phyloP scores from a whole-genome alignment of 805 yeast species.

The Kodamaea kakaduensis region DNA sequence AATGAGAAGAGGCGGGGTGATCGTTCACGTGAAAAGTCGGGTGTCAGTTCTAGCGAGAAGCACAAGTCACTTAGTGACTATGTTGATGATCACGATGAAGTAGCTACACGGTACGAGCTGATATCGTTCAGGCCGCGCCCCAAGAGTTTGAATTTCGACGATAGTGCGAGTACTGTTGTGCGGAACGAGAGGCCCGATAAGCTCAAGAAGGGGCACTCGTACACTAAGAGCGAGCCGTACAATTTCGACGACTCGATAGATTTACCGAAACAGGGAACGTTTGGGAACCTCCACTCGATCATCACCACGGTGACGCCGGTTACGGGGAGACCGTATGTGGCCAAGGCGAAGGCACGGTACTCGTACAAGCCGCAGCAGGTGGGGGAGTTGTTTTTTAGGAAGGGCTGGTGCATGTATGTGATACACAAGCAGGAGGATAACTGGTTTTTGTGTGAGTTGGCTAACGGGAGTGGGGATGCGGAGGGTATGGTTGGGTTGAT shows the following conservation, averaged over 20 bases:
- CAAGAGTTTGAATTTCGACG: conserved; percentile 12
- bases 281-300: too few species aligned
- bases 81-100: conserved; percentile 34
- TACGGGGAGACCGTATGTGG: conserved; percentile 25
- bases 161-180: conserved; percentile 4
- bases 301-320: conserved; percentile 33
- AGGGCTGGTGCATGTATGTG: conserved; percentile 40
- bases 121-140: conserved; percentile 19
- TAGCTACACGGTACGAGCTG: conserved; percentile 36
- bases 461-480: conserved; percentile 29
- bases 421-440: conserved; percentile 42
- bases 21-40: too few species aligned
- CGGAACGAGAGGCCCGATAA: neutral
- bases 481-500: conserved; percentile 39
- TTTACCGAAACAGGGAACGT: too few species aligned
- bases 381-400: conserved; percentile 38
- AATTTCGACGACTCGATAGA: too few species aligned
- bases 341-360: conserved; percentile 38
- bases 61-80: conserved; percentile 24
- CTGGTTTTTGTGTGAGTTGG: conserved; percentile 43
- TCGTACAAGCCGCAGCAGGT: conserved; percentile 38
- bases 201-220: neutral
- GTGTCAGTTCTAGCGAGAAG: too few species aligned
- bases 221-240: neutral
- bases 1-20: too few species aligned